phyloP scores from a whole-genome alignment of 768 basidiomycete genomes.

The Lentinula lateritia region DNA sequence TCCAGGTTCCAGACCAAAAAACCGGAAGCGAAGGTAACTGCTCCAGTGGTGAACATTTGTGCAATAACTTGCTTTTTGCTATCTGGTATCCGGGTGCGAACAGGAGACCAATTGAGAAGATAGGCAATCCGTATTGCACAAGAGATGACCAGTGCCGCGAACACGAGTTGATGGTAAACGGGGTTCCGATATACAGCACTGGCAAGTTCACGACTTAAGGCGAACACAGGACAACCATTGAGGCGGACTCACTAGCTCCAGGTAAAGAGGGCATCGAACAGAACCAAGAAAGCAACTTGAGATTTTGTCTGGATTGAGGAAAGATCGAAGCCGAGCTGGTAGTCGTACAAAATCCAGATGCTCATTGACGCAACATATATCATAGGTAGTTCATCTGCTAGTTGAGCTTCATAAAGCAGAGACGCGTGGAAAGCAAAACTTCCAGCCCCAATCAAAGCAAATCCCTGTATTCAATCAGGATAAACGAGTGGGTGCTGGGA shows the following conservation, averaged over 20 bases:
- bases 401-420: conserved; percentile 68
- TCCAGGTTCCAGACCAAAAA: conserved; percentile 80
- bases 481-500: not conserved
- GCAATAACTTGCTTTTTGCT: conserved; percentile 35
- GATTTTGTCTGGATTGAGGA: conserved; percentile 29
- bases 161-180: conserved; percentile 74
- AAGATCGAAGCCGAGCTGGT: conserved; percentile 42
- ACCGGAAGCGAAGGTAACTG: conserved; percentile 51
- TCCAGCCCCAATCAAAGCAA: conserved; percentile 68
- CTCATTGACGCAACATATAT: conserved; percentile 63
- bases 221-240: not conserved
- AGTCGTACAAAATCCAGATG: conserved; percentile 57
- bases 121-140: conserved; percentile 44
- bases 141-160: conserved; percentile 51
- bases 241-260: conserved; percentile 60
- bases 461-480: conserved; percentile 35
- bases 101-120: conserved; percentile 42
- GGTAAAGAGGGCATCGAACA: conserved; percentile 60
- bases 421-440: conserved; percentile 79
- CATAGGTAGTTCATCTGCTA: conserved; percentile 83
- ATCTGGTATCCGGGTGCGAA: conserved; percentile 33
- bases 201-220: not conserved
- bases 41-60: conserved; percentile 47
- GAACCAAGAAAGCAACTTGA: conserved; percentile 29
- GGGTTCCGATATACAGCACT: conserved; percentile 70